These are phyloP conservation scores for Phytopythium oedochilum DNA, from an alignment of 352 stramenopile genomes.

Conservation along the genomic window DNA sequence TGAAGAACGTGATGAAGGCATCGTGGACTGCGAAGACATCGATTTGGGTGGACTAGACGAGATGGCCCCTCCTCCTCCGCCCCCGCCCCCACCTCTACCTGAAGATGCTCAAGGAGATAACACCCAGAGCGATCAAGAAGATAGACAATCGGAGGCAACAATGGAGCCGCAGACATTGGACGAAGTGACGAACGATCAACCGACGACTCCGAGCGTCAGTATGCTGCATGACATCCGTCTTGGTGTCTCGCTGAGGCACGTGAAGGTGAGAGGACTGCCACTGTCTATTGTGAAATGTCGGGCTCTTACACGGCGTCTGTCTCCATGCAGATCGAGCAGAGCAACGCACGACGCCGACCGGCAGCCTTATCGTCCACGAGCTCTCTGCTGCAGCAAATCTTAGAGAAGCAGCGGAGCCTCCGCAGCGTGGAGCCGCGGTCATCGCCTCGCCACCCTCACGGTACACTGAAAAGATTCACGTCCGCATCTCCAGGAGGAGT, in stretches of 20 bases:
- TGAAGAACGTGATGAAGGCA: conserved; percentile 12
- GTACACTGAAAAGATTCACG: neutral
- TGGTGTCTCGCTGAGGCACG: conserved; percentile 16
- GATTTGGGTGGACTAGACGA: conserved; percentile 7
- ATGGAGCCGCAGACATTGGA: too few relatives aligned
- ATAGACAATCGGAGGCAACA: too few relatives aligned
- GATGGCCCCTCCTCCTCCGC: conserved; percentile 5
- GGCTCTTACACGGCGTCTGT: neutral
- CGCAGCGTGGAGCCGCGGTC: conserved; percentile 25
- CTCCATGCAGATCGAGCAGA: neutral
- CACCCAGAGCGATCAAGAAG: too few relatives aligned
- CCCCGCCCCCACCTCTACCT: conserved; percentile 12
- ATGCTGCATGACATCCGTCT: conserved; percentile 25
- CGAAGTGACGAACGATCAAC: neutral
- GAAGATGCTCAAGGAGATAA: neutral
- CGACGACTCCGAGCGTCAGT: neutral
- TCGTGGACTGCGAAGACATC: conserved; percentile 8
- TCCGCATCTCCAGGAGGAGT: conserved; percentile 9
- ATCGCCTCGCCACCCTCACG: neutral
- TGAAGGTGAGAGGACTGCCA: conserved; percentile 2
- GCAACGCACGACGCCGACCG: neutral
- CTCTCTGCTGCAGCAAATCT: conserved; percentile 49
- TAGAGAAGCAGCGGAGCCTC: conserved; percentile 40
- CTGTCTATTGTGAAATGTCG: neutral
- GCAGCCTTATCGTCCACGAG: conserved; percentile 1